Conservation (phyloP, 345 rosid species). For the Brassica juncea region DNA sequence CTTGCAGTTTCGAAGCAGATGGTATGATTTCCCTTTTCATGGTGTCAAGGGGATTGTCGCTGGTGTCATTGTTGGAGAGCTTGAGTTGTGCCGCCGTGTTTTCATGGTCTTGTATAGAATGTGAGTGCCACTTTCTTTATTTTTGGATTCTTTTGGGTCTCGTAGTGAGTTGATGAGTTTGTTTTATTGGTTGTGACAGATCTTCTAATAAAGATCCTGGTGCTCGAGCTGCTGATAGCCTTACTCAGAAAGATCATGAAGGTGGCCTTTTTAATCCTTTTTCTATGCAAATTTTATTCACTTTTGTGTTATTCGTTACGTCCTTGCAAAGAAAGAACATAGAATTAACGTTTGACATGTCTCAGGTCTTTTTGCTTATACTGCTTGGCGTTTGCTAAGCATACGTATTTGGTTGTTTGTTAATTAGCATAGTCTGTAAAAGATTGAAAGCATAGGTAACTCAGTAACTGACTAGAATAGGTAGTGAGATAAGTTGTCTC, state of each 20-base stretch:
- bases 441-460: background rate
- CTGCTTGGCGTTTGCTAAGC: background rate
- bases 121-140: constrained; percentile 44
- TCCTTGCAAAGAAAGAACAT: background rate
- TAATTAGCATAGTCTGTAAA: background rate
- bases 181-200: constrained; percentile 46
- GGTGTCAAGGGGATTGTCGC: constrained; percentile 85
- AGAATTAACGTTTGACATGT: constrained; percentile 1
- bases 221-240: constrained; percentile 66
- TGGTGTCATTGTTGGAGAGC: constrained; percentile 84
- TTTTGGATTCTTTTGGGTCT: background rate
- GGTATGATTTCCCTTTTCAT: constrained; percentile 95
- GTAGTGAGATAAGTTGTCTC: background rate
- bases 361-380: constrained; percentile 8
- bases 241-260: constrained; percentile 71
- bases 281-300: background rate
- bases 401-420: background rate
- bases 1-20: constrained; percentile 79
- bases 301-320: constrained; percentile 4
- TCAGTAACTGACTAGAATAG: constrained; percentile 8
- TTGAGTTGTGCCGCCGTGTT: constrained; percentile 74
- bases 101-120: constrained; percentile 88
- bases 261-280: constrained; percentile 48
- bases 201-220: constrained; percentile 90
- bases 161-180: constrained; percentile 17